phyloP scores from a whole-genome alignment of 768 basidiomycete species.

The Mrakia blollopis region DNA sequence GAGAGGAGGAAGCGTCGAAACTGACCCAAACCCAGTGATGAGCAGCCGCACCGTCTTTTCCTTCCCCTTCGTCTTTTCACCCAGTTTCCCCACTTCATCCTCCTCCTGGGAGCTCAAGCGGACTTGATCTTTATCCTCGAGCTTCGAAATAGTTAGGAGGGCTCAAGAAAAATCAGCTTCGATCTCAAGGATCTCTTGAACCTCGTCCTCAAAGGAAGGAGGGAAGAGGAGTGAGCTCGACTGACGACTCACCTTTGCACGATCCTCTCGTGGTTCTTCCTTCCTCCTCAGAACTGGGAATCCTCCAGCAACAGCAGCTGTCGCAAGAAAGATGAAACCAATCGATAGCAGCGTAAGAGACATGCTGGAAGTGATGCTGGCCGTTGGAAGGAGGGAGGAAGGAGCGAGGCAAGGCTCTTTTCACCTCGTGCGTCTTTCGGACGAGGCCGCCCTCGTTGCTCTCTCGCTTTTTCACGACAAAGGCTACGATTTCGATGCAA shows the following conservation, averaged over 20 bases:
- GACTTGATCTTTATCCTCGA: too few species aligned
- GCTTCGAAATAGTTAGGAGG: too few species aligned
- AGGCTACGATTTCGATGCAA: too few species aligned
- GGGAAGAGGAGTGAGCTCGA: background rate
- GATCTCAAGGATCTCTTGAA: background rate
- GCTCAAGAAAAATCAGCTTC: too few species aligned
- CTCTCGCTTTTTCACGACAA: too few species aligned
- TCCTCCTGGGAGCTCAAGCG: too few species aligned
- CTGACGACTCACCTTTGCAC: background rate
- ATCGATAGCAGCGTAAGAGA: background rate
- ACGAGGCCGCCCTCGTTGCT: too few species aligned
- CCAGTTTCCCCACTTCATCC: background rate
- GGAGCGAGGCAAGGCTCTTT: background rate
- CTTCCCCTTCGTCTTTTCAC: background rate
- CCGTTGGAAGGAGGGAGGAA: background rate
- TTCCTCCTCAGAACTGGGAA: background rate
- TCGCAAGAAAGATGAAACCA: background rate
- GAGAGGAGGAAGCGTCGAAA: background rate
- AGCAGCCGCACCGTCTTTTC: background rate
- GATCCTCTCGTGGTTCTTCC: background rate
- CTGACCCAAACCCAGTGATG: slow-evolving; percentile 1
- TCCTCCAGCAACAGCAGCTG: background rate
- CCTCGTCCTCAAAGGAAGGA: background rate
- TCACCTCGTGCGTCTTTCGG: too few species aligned
- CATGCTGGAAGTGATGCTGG: background rate